Evolutionary conservation across 345 rosid genomes (phyloP), one percentile per base, ranked within the genome.

Genomic region (Euphorbia pulcherrima): DNA sequence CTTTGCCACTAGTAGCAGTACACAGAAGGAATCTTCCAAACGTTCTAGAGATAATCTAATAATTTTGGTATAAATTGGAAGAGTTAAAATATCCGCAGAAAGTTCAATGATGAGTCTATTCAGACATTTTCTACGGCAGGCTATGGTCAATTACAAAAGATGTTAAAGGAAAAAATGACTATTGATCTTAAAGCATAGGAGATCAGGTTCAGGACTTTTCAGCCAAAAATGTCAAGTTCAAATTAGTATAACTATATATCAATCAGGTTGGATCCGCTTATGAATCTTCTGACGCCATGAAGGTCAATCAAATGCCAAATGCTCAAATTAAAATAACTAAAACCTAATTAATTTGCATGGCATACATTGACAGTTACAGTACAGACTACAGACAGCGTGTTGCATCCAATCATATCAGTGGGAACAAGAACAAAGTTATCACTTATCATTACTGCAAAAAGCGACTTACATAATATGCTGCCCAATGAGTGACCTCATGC

Each of bases 401-500:
- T 56, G 67, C 27, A 53, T 64, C 18, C 48, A 20, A 60, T 5
- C 26, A 59, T 1, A 59, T 1, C 17, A 17, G 51, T 30, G 12
- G 35, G 44, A 63, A 44, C 8, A 40, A 60, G 39, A 67, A 51
- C 20, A 60, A 6, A 39, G 14, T 44, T 57, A 62, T 26, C 20
- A 54, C 5, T 44, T 57, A 62, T 26, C 20, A 54, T 6, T 57
- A 33, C 30, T 51, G 53, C 48, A 68, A 54, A 64, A 29, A 24
- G 62, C 35, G 66, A 68, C 96, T 82, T 80, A 94, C 97, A 81
- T 94, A 88, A 81, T 91, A 91, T 63, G 97, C 96, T 27, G 97
- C 99, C 97, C 97, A 94, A 68, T 88, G 97, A 78, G 97, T 82
- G 66, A 87, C 80, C 84, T 94, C 97, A 70, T 88, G 97, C 86